A percentile compares a stretch with the other conserved stretches of the same genome.
phyloP scores from a whole-genome alignment of 73 alveolate genomes.

The Paramecium biaurelia region DNA sequence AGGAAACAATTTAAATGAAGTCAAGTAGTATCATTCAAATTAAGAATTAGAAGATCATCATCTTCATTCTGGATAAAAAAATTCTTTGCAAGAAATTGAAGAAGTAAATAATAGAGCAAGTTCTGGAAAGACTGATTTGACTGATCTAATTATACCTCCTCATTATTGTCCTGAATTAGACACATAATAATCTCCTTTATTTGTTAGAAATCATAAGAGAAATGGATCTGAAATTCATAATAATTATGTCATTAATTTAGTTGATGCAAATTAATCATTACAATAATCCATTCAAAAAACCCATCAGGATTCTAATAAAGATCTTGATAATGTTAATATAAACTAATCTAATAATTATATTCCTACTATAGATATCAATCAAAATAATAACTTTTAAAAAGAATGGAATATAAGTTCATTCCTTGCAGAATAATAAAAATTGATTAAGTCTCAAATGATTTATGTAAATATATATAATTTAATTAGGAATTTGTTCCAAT shows the following conservation, averaged over 20 bases:
- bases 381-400: not conserved
- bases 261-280: not conserved
- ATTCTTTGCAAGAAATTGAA: not conserved
- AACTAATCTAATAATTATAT: not conserved
- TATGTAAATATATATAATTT: not conserved
- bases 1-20: not conserved
- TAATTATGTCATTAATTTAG: not conserved
- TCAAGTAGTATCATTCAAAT: not conserved
- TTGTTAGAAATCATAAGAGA: not conserved
- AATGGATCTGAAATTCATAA: not conserved
- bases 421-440: slow-evolving; percentile 5
- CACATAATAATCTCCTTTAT: not conserved
- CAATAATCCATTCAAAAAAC: not conserved
- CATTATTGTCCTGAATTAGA: not conserved
- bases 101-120: not conserved
- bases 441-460: not conserved
- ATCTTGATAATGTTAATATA: not conserved
- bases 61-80: not conserved
- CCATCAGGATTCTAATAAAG: not conserved
- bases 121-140: not conserved
- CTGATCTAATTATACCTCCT: not conserved
- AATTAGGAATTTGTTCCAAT: slow-evolving; percentile 27
- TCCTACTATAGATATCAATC: not conserved
- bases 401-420: slow-evolving; percentile 16
- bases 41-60: not conserved